These are phyloP conservation scores for Vaccinium macrocarpon DNA, from an alignment of 148 eudicot species.

Conservation along the genomic window DNA sequence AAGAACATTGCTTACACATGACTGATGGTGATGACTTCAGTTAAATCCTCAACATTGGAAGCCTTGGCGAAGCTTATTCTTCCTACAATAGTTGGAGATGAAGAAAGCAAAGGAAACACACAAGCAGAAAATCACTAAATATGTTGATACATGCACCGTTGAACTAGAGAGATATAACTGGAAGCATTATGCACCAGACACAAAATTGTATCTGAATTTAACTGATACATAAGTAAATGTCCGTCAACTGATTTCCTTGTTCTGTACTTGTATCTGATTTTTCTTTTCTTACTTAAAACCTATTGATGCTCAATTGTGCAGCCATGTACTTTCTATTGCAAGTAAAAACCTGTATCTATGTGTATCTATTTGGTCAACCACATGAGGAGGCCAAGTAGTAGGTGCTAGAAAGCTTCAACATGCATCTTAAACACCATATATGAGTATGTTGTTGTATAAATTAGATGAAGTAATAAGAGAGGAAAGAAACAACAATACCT, in stretches of 20 bases:
- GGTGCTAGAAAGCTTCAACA: slow-evolving; percentile 2
- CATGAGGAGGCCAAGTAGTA: slow-evolving; percentile 9
- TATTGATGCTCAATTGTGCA: too few relatives aligned
- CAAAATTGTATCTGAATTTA: not conserved
- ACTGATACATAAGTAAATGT: too few relatives aligned
- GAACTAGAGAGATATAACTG: not conserved
- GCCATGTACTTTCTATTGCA: too few relatives aligned
- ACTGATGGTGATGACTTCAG: too few relatives aligned
- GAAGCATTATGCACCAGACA: not conserved
- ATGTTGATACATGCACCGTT: not conserved
- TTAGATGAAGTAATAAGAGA: not conserved
- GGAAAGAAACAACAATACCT: not conserved
- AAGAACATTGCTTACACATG: too few relatives aligned
- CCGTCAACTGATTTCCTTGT: not conserved
- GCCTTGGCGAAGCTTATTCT: too few relatives aligned
- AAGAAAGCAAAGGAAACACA: too few relatives aligned
- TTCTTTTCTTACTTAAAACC: not conserved
- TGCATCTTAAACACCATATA: slow-evolving; percentile 16
- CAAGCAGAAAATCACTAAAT: too few relatives aligned
- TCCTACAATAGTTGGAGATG: too few relatives aligned
- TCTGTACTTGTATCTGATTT: not conserved
- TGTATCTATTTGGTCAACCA: not conserved
- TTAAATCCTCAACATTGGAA: too few relatives aligned
- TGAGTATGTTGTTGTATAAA: not conserved
- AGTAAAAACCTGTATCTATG: not conserved